Percentiles rank a stretch among this genome's conserved stretches.
These are phyloP conservation scores for Scedosporium dehoogii DNA, from an alignment of 2,329 filamentous ascomycete genomes.

Conservation along the genomic window DNA sequence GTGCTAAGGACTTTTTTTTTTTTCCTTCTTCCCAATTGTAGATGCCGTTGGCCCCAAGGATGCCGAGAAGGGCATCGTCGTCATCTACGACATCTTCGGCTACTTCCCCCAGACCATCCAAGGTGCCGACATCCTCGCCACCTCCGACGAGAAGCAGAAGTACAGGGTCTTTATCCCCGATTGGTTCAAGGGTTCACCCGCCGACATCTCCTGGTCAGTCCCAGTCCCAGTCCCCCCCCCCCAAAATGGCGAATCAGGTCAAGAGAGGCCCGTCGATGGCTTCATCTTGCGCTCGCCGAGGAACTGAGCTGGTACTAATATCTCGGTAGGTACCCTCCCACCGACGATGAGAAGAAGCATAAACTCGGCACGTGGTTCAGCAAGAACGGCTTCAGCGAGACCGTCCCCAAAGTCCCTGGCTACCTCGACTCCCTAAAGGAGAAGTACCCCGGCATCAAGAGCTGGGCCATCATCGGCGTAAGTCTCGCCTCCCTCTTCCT, in stretches of 20 bases:
- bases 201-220: constrained; percentile 38
- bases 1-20: background rate
- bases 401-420: constrained; percentile 40
- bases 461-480: constrained; percentile 53
- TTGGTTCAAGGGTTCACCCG: constrained; percentile 71
- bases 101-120: constrained; percentile 62
- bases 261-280: background rate
- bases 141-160: constrained; percentile 43
- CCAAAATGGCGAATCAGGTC: background rate
- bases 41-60: constrained; percentile 38
- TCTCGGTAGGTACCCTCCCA: constrained; percentile 44
- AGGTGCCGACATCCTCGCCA: constrained; percentile 57
- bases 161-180: constrained; percentile 89
- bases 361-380: constrained; percentile 48
- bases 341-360: constrained; percentile 54
- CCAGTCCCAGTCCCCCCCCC: background rate
- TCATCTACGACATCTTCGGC: constrained; percentile 60
- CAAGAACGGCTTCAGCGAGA: constrained; percentile 35
- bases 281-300: too few species aligned
- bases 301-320: too few species aligned
- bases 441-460: constrained; percentile 43
- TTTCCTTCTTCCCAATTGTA: constrained; percentile 6
- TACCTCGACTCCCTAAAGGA: constrained; percentile 42
- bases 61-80: constrained; percentile 48
- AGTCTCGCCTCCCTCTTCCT: constrained; percentile 15